A percentile compares a stretch with the other conserved stretches of the same genome.
Conservation (phyloP, 2,329 filamentous ascomycete genomes). For the Drechslerella coelobrocha region DNA sequence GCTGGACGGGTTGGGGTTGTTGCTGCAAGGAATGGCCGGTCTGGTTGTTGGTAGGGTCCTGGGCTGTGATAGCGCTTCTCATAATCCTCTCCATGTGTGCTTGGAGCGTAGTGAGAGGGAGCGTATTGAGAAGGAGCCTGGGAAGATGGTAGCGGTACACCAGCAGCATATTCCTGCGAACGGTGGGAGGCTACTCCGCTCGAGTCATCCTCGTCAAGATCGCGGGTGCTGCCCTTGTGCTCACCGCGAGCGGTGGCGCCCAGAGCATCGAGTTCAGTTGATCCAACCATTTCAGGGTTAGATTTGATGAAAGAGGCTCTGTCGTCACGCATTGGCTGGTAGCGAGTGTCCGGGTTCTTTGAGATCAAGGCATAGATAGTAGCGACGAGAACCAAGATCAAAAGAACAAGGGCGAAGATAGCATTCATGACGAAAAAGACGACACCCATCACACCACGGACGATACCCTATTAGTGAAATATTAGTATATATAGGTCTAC, state of each 20-base stretch:
- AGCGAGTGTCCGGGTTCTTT: conserved; percentile 92
- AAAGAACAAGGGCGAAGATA: conserved; percentile 78
- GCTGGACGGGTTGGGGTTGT: conserved; percentile 60
- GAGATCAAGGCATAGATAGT: conserved; percentile 81
- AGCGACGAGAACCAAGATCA: conserved; percentile 80
- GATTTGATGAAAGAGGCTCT: conserved; percentile 98
- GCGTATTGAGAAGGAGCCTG: conserved; percentile 54
- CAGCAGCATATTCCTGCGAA: conserved; percentile 61
- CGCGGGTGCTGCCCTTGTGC: conserved; percentile 67
- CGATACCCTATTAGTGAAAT: conserved; percentile 66
- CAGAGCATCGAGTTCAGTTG: conserved; percentile 87
- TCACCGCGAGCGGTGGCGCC: conserved; percentile 88
- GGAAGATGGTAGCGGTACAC: conserved; percentile 55
- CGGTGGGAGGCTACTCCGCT: conserved; percentile 68
- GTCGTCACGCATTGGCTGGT: conserved; percentile 96
- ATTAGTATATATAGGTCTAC: conserved; percentile 48
- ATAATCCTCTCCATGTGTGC: conserved; percentile 41
- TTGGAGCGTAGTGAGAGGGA: conserved; percentile 41
- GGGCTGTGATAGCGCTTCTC: conserved; percentile 50
- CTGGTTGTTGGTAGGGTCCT: conserved; percentile 52
- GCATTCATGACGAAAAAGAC: conserved; percentile 89
- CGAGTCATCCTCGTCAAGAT: conserved; percentile 75
- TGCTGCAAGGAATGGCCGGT: conserved; percentile 56
- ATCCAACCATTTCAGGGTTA: conserved; percentile 75
- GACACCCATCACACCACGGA: conserved; percentile 86